Evolutionary conservation across 306 rosid species (phyloP).

Genomic region (Lathyrus oleraceus): DNA sequence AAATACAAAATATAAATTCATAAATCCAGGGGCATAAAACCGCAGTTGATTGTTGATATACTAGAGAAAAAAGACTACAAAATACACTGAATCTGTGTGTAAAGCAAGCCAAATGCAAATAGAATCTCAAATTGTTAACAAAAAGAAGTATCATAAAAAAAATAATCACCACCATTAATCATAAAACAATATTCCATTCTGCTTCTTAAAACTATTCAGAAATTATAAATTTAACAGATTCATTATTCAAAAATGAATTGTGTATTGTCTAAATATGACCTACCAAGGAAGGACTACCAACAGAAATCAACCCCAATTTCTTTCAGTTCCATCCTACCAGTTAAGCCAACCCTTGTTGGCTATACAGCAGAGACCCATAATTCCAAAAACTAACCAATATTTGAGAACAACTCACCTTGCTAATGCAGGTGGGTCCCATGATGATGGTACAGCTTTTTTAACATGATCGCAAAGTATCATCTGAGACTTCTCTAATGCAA

Average conservation of each 20-base stretch:
- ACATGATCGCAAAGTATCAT: conserved; percentile 72
- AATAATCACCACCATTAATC: conserved; percentile 6
- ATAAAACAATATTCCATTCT: not conserved
- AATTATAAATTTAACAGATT: conserved; percentile 14
- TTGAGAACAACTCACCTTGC: conserved; percentile 59
- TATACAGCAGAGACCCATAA: not conserved
- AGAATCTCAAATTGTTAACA: not conserved
- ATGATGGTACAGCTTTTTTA: conserved; percentile 78
- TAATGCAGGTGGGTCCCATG: conserved; percentile 92
- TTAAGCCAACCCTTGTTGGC: not conserved
- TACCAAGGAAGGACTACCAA: conserved; percentile 21
- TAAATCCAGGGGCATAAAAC: conserved; percentile 1
- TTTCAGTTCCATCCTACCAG: conserved; percentile 12
- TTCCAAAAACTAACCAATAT: not conserved
- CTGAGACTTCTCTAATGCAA: conserved; percentile 93
- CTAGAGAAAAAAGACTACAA: not conserved
- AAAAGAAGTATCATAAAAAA: not conserved
- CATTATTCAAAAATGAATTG: conserved; percentile 21
- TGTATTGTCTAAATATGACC: conserved; percentile 13
- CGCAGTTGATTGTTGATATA: conserved; percentile 1
- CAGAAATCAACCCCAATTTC: conserved; percentile 5
- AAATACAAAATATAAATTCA: not conserved
- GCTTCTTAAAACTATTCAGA: conserved; percentile 30
- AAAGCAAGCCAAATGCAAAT: conserved; percentile 10
- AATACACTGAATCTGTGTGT: not conserved